Conservation (phyloP, 257 asterid genomes). For the Jasminum sambac region DNA sequence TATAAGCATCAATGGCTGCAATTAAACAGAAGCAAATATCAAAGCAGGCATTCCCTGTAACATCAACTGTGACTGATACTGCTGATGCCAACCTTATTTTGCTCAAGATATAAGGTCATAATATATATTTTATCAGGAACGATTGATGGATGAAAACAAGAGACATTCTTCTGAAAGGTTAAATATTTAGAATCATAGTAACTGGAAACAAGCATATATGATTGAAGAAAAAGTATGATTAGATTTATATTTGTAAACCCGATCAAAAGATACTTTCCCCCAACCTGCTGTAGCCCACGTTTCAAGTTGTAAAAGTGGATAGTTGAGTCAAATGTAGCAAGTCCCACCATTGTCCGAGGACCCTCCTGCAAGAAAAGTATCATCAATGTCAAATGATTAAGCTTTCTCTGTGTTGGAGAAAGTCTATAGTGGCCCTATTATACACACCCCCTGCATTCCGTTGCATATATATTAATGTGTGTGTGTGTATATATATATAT, state of each 20-base stretch:
- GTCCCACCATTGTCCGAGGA: conserved; percentile 88
- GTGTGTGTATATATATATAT: no score
- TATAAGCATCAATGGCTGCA: conserved; percentile 97
- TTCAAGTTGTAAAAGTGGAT: conserved; percentile 95
- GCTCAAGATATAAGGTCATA: conserved; percentile 8
- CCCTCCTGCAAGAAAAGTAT: conserved; percentile 71
- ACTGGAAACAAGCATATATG: conserved; percentile 6
- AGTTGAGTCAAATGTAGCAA: conserved; percentile 94
- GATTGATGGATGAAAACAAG: conserved; percentile 15
- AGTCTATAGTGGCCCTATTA: background rate
- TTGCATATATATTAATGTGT: no score
- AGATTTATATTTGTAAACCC: conserved; percentile 14
- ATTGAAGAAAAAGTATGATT: background rate
- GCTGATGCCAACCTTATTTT: conserved; percentile 14
- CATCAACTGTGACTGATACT: conserved; percentile 5
- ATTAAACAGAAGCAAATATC: conserved; percentile 30
- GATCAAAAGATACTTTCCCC: conserved; percentile 17
- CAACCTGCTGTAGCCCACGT: conserved; percentile 84
- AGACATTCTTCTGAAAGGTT: background rate
- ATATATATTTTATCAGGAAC: conserved; percentile 17
- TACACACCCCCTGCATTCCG: background rate
- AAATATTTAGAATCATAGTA: conserved; percentile 9
- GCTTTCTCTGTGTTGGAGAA: background rate
- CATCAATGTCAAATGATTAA: conserved; percentile 13
- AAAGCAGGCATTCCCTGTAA: conserved; percentile 16